Percentiles rank a stretch among this genome's conserved stretches.
These are phyloP conservation scores for Torrubiella hemipterigena DNA, from an alignment of 2,329 filamentous ascomycete genomes.

Conservation along the genomic window DNA sequence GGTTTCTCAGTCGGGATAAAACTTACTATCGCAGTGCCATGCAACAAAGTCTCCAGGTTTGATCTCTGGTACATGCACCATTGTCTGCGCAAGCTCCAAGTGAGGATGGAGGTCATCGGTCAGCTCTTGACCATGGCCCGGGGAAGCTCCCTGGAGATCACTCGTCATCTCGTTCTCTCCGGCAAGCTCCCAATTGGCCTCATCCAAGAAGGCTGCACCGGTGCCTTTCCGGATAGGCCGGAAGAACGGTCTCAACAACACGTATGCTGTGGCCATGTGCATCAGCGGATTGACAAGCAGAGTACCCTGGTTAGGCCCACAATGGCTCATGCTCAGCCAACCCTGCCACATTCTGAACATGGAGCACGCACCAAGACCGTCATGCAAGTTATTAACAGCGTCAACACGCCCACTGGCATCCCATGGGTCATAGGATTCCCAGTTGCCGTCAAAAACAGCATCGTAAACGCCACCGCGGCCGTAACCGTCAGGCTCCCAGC, in stretches of 20 bases:
- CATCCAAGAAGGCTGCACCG: constrained; percentile 28
- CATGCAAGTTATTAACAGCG: constrained; percentile 64
- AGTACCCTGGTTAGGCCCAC: constrained; percentile 64
- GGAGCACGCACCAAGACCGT: constrained; percentile 68
- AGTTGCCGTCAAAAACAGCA: constrained; percentile 57
- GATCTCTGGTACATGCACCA: constrained; percentile 59
- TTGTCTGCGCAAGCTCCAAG: constrained; percentile 51
- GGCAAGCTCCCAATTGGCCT: constrained; percentile 48
- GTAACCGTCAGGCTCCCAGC: constrained; percentile 63
- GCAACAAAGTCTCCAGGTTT: constrained; percentile 66
- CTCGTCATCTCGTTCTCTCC: constrained; percentile 32
- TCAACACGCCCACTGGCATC: constrained; percentile 58
- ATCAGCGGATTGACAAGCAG: constrained; percentile 72
- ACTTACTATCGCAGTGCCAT: constrained; percentile 67
- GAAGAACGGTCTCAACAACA: constrained; percentile 78
- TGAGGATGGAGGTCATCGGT: constrained; percentile 59
- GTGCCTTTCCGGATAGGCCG: constrained; percentile 25
- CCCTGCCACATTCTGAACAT: constrained; percentile 87
- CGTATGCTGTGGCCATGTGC: constrained; percentile 64
- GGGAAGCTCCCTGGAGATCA: constrained; percentile 59
- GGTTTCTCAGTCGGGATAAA: neutral
- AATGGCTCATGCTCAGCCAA: constrained; percentile 72
- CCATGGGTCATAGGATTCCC: constrained; percentile 77
- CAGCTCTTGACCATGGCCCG: constrained; percentile 60
- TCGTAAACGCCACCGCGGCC: constrained; percentile 58